phyloP scores from a whole-genome alignment of 2,329 filamentous ascomycete genomes.

The Epichloe sp. region DNA sequence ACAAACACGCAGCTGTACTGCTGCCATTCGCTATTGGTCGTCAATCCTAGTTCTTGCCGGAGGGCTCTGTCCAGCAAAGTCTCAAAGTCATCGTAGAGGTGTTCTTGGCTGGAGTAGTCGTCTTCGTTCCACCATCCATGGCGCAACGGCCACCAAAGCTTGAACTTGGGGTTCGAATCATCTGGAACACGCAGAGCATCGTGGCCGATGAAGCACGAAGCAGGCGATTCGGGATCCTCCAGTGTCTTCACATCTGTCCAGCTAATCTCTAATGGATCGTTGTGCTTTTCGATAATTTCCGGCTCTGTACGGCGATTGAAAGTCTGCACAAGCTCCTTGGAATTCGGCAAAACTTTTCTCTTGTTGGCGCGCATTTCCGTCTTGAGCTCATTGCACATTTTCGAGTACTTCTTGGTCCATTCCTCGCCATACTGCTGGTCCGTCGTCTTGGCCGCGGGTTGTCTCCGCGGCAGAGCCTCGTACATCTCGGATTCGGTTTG shows the following conservation, averaged over 20 bases:
- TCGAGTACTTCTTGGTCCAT: slow-evolving; percentile 59
- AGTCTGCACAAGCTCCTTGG: slow-evolving; percentile 87
- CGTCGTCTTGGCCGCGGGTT: slow-evolving; percentile 44
- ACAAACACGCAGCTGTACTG: slow-evolving; percentile 96
- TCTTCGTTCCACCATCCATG: slow-evolving; percentile 82
- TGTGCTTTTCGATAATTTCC: slow-evolving; percentile 85
- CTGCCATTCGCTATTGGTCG: slow-evolving; percentile 65
- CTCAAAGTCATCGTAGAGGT: slow-evolving; percentile 77
- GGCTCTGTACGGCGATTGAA: slow-evolving; percentile 78
- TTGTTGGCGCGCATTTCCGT: slow-evolving; percentile 86
- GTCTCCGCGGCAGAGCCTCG: slow-evolving; percentile 62
- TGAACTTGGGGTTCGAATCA: slow-evolving; percentile 77
- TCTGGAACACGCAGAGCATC: slow-evolving; percentile 81
- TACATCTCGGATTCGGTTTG: slow-evolving; percentile 75
- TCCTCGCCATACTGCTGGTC: slow-evolving; percentile 87
- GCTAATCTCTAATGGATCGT: slow-evolving; percentile 84
- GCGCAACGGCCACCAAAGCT: slow-evolving; percentile 82
- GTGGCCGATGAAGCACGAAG: slow-evolving; percentile 63
- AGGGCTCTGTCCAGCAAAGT: slow-evolving; percentile 78
- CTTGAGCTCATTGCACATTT: slow-evolving; percentile 79
- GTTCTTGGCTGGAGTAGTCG: slow-evolving; percentile 68
- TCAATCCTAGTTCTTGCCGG: slow-evolving; percentile 68
- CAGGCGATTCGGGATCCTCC: slow-evolving; percentile 48
- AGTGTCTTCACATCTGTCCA: slow-evolving; percentile 73
- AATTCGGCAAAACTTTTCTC: slow-evolving; percentile 90